phyloP scores from a whole-genome alignment of 306 rosid species.

The Quercus rubra region DNA sequence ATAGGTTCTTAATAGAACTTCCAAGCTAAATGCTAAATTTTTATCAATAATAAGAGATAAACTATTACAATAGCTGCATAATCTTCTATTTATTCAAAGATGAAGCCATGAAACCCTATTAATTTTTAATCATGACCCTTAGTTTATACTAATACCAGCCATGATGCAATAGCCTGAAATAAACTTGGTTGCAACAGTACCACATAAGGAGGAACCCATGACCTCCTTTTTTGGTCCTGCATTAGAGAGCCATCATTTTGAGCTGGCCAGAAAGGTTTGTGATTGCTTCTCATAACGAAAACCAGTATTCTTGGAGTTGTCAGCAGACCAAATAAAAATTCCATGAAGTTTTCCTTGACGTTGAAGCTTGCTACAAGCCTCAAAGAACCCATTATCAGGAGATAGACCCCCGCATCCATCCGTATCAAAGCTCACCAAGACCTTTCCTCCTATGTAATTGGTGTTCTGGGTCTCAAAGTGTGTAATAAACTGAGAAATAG shows the following conservation, averaged over 20 bases:
- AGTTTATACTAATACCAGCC: too few species aligned
- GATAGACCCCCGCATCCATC: slow-evolving; percentile 21
- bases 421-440: slow-evolving; percentile 25
- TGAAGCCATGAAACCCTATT: too few species aligned
- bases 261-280: slow-evolving; percentile 12
- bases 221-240: too few species aligned
- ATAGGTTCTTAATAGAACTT: too few species aligned
- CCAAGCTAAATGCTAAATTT: too few species aligned
- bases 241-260: not conserved
- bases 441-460: slow-evolving; percentile 20
- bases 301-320: slow-evolving; percentile 6
- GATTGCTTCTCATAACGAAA: slow-evolving; percentile 25
- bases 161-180: too few species aligned
- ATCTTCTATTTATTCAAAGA: too few species aligned
- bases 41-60: too few species aligned
- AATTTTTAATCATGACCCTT: too few species aligned
- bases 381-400: slow-evolving; percentile 27
- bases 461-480: slow-evolving; percentile 12
- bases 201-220: too few species aligned
- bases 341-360: slow-evolving; percentile 16
- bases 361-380: slow-evolving; percentile 17
- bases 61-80: too few species aligned
- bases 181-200: too few species aligned
- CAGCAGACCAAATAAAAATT: slow-evolving; percentile 27
- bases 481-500: slow-evolving; percentile 1